phyloP scores from a whole-genome alignment of 2,329 filamentous ascomycete species.

The Triangularia verruculosa region DNA sequence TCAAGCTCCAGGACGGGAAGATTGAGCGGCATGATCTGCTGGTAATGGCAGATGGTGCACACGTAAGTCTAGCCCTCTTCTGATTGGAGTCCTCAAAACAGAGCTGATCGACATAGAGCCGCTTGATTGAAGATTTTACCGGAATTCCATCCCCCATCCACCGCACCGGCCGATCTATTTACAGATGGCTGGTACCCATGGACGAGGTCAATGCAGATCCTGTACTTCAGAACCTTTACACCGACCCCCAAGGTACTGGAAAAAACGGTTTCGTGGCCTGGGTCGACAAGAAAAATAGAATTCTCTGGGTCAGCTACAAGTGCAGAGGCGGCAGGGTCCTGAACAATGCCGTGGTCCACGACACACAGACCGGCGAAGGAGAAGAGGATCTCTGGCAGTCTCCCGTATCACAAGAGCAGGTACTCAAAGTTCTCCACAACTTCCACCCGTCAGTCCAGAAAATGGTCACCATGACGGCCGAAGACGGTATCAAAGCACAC shows the following conservation, averaged over 20 bases:
- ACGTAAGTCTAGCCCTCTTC: constrained; percentile 12
- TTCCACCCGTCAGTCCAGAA: constrained; percentile 10
- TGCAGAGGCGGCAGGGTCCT: constrained; percentile 22
- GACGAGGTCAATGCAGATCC: constrained; percentile 16
- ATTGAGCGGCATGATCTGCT: constrained; percentile 14
- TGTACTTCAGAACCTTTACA: neutral
- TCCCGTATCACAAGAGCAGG: constrained; percentile 9
- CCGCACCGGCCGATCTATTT: constrained; percentile 20
- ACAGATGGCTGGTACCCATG: constrained; percentile 23
- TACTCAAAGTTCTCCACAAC: constrained; percentile 6
- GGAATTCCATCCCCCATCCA: neutral
- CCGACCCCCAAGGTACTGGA: neutral
- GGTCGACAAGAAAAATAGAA: constrained; percentile 6
- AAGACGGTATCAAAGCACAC: constrained; percentile 25
- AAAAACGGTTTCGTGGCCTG: constrained; percentile 14
- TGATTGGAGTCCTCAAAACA: neutral
- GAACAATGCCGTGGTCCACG: constrained; percentile 24
- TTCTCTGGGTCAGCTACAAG: constrained; percentile 21
- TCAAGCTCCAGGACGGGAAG: constrained; percentile 10
- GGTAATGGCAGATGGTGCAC: constrained; percentile 21
- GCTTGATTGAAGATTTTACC: constrained; percentile 18
- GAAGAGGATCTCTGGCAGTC: constrained; percentile 18
- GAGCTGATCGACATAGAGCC: constrained; percentile 11
- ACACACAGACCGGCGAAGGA: constrained; percentile 15
- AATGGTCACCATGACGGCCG: constrained; percentile 16